phyloP scores from a whole-genome alignment of 331 rosid species.

The Spiraea crenata region DNA sequence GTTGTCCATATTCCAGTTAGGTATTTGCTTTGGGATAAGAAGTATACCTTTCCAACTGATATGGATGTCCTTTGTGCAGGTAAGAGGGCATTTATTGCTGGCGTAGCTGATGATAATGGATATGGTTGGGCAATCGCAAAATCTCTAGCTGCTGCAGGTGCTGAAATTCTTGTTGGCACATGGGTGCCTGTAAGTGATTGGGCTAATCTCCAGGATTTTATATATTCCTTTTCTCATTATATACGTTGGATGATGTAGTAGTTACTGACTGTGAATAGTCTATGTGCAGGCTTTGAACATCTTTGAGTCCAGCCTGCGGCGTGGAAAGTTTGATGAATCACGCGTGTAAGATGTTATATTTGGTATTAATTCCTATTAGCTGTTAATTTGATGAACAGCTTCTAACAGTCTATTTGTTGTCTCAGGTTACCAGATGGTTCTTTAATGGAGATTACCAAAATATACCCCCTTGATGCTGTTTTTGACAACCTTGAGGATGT shows the following conservation, averaged over 20 bases:
- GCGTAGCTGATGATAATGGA: constrained; percentile 93
- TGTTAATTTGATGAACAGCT: constrained; percentile 13
- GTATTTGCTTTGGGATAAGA: neutral
- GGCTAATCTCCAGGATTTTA: neutral
- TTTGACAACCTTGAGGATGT: constrained; percentile 85
- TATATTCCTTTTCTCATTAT: constrained; percentile 4
- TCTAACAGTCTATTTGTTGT: constrained; percentile 26
- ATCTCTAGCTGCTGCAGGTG: constrained; percentile 97
- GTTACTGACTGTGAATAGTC: constrained; percentile 22
- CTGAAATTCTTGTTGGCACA: constrained; percentile 93
- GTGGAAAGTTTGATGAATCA: constrained; percentile 92
- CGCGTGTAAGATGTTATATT: constrained; percentile 48
- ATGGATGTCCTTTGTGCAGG: constrained; percentile 41
- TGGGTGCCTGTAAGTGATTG: constrained; percentile 90
- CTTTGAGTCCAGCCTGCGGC: constrained; percentile 86
- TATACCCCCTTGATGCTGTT: constrained; percentile 94
- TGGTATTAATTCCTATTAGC: constrained; percentile 1
- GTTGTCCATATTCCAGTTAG: neutral
- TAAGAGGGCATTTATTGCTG: constrained; percentile 92
- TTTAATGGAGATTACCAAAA: constrained; percentile 78
- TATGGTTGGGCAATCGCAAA: constrained; percentile 99
- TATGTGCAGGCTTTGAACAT: constrained; percentile 80
- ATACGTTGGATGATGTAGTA: constrained; percentile 8
- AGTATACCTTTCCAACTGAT: neutral
- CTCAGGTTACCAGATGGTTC: constrained; percentile 89